Evolutionary conservation across 2,329 filamentous ascomycete species (phyloP), one percentile per base, ranked within the genome.

Genomic region (Talaromyces piceae): DNA sequence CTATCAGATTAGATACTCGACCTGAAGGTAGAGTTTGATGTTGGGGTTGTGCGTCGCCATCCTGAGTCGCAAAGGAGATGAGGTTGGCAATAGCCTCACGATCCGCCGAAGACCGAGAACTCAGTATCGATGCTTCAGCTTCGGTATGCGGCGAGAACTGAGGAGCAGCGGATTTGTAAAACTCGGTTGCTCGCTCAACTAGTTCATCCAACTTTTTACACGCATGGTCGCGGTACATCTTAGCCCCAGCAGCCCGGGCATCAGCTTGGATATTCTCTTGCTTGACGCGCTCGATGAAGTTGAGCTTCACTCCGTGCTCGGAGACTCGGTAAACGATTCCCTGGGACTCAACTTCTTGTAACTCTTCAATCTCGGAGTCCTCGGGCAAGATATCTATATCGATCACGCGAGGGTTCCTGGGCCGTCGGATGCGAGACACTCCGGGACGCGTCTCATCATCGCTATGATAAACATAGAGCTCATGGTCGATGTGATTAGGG

Each of bases 401-500:
- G 59, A 90, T 82, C 61, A 82, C 75, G 33, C 86, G 86, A 25
- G 63, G 63, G 49, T 61, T 56, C 50, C 63, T 63, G 18, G 64
- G 62, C 25, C 64, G 67, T 43, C 66, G 68, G 51, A 65, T 58
- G 49, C 61, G 66, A 47, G 63, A 62, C 41, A 54, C 53, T 25
- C 57, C 58, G 30, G 61, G 81, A 44, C 51, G 43, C 23, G 84
- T 73, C 44, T 74, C 68, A 18, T 68, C 68, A 7, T 83, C 80
- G 18, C 84, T 70, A 26, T 72, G 72, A 52, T 55, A 30, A 25
- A 59, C 54, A 41, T 58, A 56, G 47, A 95, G 75, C 51, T 91
- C 78, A 56, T 91, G 84, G 49, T 93, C 88, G 39, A 86, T 77
- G 65, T 98, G 93, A 57, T 87, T 83, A 46, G 91, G 91, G 64